phyloP scores from a whole-genome alignment of 2,329 filamentous ascomycete genomes.

The Fusarium sp. region DNA sequence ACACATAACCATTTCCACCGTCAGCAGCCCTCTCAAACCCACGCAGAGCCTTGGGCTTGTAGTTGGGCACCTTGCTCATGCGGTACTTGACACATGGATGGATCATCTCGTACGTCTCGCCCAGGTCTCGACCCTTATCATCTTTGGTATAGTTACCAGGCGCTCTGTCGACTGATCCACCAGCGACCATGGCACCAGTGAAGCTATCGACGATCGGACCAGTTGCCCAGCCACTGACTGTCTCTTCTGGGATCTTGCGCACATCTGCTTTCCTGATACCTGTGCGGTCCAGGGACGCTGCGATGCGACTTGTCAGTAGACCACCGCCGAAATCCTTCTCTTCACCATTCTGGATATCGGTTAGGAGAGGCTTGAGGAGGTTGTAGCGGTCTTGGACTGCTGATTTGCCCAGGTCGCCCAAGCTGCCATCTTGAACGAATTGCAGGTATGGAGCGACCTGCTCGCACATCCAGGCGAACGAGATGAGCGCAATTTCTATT shows the following conservation, averaged over 20 bases:
- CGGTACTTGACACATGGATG: slow-evolving; percentile 42
- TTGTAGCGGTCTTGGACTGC: slow-evolving; percentile 37
- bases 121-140: slow-evolving; percentile 15
- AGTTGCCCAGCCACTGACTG: slow-evolving; percentile 40
- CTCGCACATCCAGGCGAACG: slow-evolving; percentile 45
- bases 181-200: slow-evolving; percentile 33
- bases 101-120: slow-evolving; percentile 36
- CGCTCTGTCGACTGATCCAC: slow-evolving; percentile 20
- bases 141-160: slow-evolving; percentile 36
- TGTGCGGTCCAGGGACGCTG: slow-evolving; percentile 18
- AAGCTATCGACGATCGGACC: slow-evolving; percentile 44
- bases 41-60: slow-evolving; percentile 34
- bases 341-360: slow-evolving; percentile 23
- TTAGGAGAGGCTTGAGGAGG: slow-evolving; percentile 38
- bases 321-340: slow-evolving; percentile 33
- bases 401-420: slow-evolving; percentile 24
- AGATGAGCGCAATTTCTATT: slow-evolving; percentile 42
- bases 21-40: slow-evolving; percentile 26
- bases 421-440: slow-evolving; percentile 19
- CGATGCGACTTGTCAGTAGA: slow-evolving; percentile 21
- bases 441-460: slow-evolving; percentile 37
- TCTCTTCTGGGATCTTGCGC: slow-evolving; percentile 28
- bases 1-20: slow-evolving; percentile 22
- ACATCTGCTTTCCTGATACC: slow-evolving; percentile 31
- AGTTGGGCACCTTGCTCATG: slow-evolving; percentile 31